These are phyloP conservation scores for Penicillium riverlandense DNA, from an alignment of 495 filamentous ascomycete species.

Conservation along the genomic window DNA sequence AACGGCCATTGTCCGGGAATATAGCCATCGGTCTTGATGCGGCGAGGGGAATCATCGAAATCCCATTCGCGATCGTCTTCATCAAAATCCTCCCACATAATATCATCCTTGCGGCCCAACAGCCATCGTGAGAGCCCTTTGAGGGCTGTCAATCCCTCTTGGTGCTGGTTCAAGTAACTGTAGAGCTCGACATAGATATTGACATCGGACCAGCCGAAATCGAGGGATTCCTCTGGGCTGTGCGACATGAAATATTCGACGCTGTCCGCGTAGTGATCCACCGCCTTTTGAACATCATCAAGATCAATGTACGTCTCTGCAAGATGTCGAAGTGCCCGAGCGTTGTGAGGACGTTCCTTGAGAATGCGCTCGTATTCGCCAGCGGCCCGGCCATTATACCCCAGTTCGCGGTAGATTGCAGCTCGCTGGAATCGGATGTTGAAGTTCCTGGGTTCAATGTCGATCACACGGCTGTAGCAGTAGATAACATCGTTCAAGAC, in stretches of 20 bases:
- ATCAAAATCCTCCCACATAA: constrained; percentile 68
- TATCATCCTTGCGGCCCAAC: constrained; percentile 64
- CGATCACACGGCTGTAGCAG: constrained; percentile 64
- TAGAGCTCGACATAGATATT: constrained; percentile 81
- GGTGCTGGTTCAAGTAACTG: constrained; percentile 50
- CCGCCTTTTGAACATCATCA: constrained; percentile 48
- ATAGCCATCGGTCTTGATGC: constrained; percentile 50
- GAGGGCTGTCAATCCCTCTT: constrained; percentile 57
- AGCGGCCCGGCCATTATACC: constrained; percentile 48
- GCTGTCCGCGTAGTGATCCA: constrained; percentile 52
- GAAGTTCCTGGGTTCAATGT: constrained; percentile 49
- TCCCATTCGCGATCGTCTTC: constrained; percentile 94
- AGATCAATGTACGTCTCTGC: constrained; percentile 59
- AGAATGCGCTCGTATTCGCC: constrained; percentile 58
- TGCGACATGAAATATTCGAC: constrained; percentile 47
- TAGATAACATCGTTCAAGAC: constrained; percentile 52
- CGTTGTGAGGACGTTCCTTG: constrained; percentile 50
- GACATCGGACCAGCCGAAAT: constrained; percentile 75
- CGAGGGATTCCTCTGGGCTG: constrained; percentile 38
- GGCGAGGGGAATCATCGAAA: constrained; percentile 57
- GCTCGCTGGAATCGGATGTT: constrained; percentile 56
- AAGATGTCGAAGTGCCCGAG: constrained; percentile 53
- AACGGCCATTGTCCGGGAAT: constrained; percentile 44
- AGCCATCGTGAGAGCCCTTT: constrained; percentile 75
- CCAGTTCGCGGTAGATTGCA: constrained; percentile 50